Evolutionary conservation across 768 basidiomycete species (phyloP), one percentile per base, ranked within the genome.

Genomic region (Trametes cingulata): DNA sequence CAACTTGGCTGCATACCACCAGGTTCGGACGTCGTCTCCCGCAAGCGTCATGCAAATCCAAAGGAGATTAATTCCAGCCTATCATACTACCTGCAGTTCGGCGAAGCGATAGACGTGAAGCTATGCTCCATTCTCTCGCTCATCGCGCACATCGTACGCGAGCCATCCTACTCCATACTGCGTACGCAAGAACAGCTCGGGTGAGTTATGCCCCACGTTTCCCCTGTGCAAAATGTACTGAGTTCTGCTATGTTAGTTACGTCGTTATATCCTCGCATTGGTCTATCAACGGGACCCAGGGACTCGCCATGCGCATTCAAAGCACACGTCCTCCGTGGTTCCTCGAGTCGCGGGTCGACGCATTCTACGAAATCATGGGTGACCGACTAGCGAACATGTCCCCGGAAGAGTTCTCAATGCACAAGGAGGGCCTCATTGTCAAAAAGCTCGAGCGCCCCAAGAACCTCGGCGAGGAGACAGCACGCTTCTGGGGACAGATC

Each of bases 111-210:
- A 14, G 77, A 82, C 67, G 67, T 65, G 39, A 46, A 51, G 7
- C 66, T 78, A 5, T 72, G 81, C 2, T 68, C 73, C n/a, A 66
- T 69, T 7, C 68, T 78, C 4, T 55, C 70, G 7, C 71, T 85
- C 4, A 73, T 84, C 20, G 72, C 71, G 9, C 79, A 82, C 48
- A 73, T 84, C 50, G 67, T 78, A 9, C 64, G 70, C 24, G 83
- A 84, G 61, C 82, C 81, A 0, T 64, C 70, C 41, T 84, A 83
- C 67, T 77, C 80, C 61, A 71, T 73, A n/a, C 71, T 85, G 6
- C 74, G 83, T 15, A 83, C 81, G 0, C 77, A 80, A 68, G 80
- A 84, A 65, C 83, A 85, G 69, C 74, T 85, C 7, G 83, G 83
- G 14, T 69, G 43, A 15, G 64, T 42, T 25, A 20, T n/a, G 15